These are phyloP conservation scores for Neurospora terricola DNA, from an alignment of 495 filamentous ascomycete species.

Conservation along the genomic window DNA sequence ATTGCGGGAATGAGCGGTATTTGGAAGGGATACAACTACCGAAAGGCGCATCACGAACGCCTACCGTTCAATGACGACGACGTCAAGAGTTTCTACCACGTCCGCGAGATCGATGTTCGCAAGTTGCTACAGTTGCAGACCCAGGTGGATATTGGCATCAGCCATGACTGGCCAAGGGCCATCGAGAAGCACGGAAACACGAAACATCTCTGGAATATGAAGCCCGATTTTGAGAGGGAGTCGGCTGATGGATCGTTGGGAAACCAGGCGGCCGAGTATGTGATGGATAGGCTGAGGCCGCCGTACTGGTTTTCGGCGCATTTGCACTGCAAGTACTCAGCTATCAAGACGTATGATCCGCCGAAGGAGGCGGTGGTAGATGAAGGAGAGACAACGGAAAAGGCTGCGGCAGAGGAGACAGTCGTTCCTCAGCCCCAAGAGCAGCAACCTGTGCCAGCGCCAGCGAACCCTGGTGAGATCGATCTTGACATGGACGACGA, in stretches of 20 bases:
- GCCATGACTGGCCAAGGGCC: conserved; percentile 86
- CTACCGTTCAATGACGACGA: conserved; percentile 71
- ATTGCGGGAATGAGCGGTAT: conserved; percentile 91
- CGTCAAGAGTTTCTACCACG: conserved; percentile 70
- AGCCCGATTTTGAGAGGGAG: conserved; percentile 64
- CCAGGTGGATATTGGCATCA: conserved; percentile 80
- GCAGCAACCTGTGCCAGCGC: not conserved
- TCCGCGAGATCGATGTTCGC: conserved; percentile 80
- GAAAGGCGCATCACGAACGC: conserved; percentile 71
- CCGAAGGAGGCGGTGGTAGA: conserved; percentile 2
- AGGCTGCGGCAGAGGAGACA: not conserved
- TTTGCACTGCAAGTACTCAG: conserved; percentile 76
- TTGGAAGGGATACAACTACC: conserved; percentile 80
- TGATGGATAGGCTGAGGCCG: conserved; percentile 72
- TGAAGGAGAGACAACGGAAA: not conserved
- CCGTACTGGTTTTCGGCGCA: conserved; percentile 92
- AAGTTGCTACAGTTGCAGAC: conserved; percentile 78
- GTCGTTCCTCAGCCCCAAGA: not conserved
- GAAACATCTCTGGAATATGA: conserved; percentile 51
- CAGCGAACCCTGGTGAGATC: conserved; percentile 7
- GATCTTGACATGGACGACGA: conserved; percentile 12
- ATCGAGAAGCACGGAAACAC: conserved; percentile 68
- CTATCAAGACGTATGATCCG: conserved; percentile 52
- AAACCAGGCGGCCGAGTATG: conserved; percentile 62
- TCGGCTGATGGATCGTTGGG: conserved; percentile 64